These are phyloP conservation scores for Aureobasidium namibiae DNA, from an alignment of 2,329 filamentous ascomycete species.

Conservation along the genomic window DNA sequence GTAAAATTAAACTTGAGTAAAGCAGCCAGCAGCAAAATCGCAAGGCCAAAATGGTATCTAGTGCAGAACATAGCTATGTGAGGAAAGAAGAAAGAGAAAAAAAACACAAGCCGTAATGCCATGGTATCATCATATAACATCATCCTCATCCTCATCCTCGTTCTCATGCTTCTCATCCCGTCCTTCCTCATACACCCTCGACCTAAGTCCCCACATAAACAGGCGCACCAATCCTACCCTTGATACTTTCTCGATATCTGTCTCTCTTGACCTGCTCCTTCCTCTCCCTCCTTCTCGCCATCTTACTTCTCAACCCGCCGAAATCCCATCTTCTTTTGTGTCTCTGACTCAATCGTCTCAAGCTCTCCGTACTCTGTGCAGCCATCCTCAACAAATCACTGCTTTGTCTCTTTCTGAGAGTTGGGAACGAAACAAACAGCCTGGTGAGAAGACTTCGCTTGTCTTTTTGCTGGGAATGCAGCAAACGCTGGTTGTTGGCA, in stretches of 20 bases:
- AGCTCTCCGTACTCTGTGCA: slow-evolving; percentile 7
- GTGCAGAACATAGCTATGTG: neutral
- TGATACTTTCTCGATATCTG: slow-evolving; percentile 44
- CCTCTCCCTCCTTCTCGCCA: slow-evolving; percentile 24
- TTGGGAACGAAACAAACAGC: neutral
- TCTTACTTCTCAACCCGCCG: slow-evolving; percentile 37
- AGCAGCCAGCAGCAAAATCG: too few relatives aligned
- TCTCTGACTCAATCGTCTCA: slow-evolving; percentile 1
- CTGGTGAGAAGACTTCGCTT: neutral
- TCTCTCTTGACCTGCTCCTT: slow-evolving; percentile 42
- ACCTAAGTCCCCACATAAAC: neutral
- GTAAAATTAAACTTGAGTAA: too few relatives aligned
- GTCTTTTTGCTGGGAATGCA: neutral
- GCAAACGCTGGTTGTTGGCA: neutral
- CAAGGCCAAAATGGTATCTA: neutral
- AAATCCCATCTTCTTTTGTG: slow-evolving; percentile 13
- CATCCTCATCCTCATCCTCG: neutral
- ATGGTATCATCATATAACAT: neutral
- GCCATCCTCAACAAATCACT: slow-evolving; percentile 19
- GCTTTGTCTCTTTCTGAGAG: slow-evolving; percentile 9
- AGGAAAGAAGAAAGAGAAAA: neutral
- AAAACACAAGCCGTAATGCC: neutral
- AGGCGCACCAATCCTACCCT: slow-evolving; percentile 43
- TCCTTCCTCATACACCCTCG: neutral
- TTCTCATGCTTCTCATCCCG: neutral